These are phyloP conservation scores for Pseudozyma tsukubaensis DNA, from an alignment of 1,284 basidiomycete species.

Conservation along the genomic window DNA sequence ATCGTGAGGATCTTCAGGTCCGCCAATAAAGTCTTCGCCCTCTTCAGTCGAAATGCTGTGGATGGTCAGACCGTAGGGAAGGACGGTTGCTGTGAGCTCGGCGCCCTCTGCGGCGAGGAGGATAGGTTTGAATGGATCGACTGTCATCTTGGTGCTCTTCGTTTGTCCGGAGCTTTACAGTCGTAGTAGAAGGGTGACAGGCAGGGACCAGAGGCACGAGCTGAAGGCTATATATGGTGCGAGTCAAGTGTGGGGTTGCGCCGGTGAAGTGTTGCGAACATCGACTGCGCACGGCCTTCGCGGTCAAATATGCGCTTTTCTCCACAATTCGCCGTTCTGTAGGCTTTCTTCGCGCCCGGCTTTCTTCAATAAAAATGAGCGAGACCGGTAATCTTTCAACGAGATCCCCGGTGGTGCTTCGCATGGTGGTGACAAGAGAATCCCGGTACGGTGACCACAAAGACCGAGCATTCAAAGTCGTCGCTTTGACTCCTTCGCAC, in stretches of 20 bases:
- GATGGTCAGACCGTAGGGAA: constrained; percentile 62
- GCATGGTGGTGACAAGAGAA: background rate
- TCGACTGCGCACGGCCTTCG: constrained; percentile 1
- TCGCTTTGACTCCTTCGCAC: background rate
- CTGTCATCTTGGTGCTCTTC: constrained; percentile 20
- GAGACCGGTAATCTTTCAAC: constrained; percentile 25
- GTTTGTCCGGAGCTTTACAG: no score
- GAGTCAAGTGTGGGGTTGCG: background rate
- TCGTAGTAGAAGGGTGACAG: background rate
- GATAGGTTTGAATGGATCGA: constrained; percentile 56
- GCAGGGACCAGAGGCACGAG: background rate
- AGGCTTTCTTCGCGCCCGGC: constrained; percentile 16
- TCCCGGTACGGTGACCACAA: background rate
- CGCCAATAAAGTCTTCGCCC: constrained; percentile 57
- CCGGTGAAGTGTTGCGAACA: constrained; percentile 16
- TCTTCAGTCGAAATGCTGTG: constrained; percentile 51
- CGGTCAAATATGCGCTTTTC: constrained; percentile 1
- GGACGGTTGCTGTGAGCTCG: constrained; percentile 44
- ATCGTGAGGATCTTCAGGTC: constrained; percentile 56
- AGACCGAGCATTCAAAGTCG: background rate
- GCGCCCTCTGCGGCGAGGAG: constrained; percentile 33
- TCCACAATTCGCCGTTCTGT: constrained; percentile 1
- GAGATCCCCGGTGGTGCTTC: constrained; percentile 31
- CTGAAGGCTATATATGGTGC: background rate
- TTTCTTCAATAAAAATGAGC: constrained; percentile 21